Conservation (phyloP, 208 protist species). For the Leishmania turanica region DNA sequence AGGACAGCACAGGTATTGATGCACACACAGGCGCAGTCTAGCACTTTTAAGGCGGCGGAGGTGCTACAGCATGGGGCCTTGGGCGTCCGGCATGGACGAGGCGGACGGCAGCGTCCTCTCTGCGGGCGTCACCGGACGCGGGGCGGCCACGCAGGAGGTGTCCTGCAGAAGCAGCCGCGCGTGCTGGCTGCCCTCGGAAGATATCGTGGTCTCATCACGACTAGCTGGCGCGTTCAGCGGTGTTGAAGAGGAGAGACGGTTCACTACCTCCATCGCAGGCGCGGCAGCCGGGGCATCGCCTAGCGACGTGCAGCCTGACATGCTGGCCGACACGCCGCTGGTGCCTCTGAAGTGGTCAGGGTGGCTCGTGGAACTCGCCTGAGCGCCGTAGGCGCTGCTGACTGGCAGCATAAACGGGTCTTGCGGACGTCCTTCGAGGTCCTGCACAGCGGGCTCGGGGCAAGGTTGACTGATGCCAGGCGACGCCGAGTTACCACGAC, state of each 20-base stretch:
- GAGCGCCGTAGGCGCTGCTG: constrained; percentile 15
- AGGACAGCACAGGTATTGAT: neutral
- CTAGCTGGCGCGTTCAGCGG: constrained; percentile 9
- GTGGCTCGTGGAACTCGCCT: neutral
- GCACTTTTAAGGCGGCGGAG: no score
- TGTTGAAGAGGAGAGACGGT: constrained; percentile 4
- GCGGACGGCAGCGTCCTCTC: constrained; percentile 35
- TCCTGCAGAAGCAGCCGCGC: constrained; percentile 47
- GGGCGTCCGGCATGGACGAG: neutral
- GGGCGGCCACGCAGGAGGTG: constrained; percentile 47
- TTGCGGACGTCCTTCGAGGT: neutral
- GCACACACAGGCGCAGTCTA: neutral
- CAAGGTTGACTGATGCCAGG: neutral
- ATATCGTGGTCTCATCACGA: constrained; percentile 24
- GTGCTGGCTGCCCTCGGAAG: constrained; percentile 23
- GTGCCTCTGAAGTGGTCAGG: neutral
- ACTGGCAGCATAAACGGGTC: constrained; percentile 20
- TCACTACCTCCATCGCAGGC: constrained; percentile 6
- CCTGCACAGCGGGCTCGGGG: neutral
- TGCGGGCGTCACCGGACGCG: constrained; percentile 37
- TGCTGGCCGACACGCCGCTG: neutral
- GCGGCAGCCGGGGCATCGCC: neutral
- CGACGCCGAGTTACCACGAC: constrained; percentile 24
- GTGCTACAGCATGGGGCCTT: neutral
- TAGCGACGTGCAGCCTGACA: neutral